phyloP scores from a whole-genome alignment of 495 filamentous ascomycete species.

The Annulohypoxylon stygium region DNA sequence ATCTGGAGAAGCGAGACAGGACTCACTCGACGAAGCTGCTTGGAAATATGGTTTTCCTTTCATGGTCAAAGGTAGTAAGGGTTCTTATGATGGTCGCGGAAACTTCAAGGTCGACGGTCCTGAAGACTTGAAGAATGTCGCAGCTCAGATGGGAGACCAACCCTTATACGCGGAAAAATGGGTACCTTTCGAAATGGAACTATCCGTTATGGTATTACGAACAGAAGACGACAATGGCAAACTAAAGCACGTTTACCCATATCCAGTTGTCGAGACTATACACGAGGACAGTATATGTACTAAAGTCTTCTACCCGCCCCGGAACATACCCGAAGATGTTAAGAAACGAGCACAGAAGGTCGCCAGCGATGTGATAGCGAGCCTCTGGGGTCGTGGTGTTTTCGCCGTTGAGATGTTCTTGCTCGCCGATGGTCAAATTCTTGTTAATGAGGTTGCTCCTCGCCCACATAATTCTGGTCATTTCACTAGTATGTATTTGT shows the following conservation, averaged over 20 bases:
- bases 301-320: slow-evolving; percentile 87
- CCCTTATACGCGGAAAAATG: slow-evolving; percentile 92
- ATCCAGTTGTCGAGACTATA: slow-evolving; percentile 92
- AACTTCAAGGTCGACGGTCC: slow-evolving; percentile 82
- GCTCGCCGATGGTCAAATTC: slow-evolving; percentile 77
- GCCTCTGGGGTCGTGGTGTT: slow-evolving; percentile 88
- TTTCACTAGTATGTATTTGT: slow-evolving; percentile 72
- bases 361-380: slow-evolving; percentile 81
- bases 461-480: slow-evolving; percentile 97
- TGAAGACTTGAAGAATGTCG: slow-evolving; percentile 75
- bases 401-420: slow-evolving; percentile 99
- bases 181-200: slow-evolving; percentile 85
- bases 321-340: slow-evolving; percentile 72
- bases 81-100: slow-evolving; percentile 94
- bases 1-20: slow-evolving; percentile 60
- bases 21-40: slow-evolving; percentile 74
- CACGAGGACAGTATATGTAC: slow-evolving; percentile 98
- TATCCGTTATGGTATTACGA: slow-evolving; percentile 95
- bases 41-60: slow-evolving; percentile 82
- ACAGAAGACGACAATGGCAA: slow-evolving; percentile 77
- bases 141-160: slow-evolving; percentile 75
- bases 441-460: slow-evolving; percentile 95
- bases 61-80: slow-evolving; percentile 94
- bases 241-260: slow-evolving; percentile 70
- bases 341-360: slow-evolving; percentile 78